phyloP scores from a whole-genome alignment of 805 yeast species.

The Myxozyma kluyveri region DNA sequence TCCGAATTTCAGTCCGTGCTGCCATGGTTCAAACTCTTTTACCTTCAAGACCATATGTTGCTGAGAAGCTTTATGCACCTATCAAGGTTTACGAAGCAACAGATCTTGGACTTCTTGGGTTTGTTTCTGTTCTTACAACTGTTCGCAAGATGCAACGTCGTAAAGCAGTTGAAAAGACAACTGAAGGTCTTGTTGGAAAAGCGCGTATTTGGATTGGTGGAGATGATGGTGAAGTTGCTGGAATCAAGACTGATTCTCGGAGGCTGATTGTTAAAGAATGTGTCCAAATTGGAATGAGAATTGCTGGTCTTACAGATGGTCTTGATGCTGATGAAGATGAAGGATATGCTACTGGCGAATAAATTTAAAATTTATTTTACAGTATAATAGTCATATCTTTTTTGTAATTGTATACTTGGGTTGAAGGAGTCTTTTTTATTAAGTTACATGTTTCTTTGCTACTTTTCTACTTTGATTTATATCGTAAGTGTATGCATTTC shows the following conservation, averaged over 20 bases:
- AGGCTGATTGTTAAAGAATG: constrained; percentile 37
- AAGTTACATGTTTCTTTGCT: not conserved
- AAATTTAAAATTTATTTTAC: not conserved
- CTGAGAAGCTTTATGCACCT: constrained; percentile 24
- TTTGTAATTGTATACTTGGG: not conserved
- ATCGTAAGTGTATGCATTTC: too few species aligned
- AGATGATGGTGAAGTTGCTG: constrained; percentile 35
- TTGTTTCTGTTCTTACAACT: constrained; percentile 34
- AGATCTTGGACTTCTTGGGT: constrained; percentile 37
- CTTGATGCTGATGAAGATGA: constrained; percentile 30
- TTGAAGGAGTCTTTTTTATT: not conserved
- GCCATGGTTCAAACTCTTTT: constrained; percentile 30
- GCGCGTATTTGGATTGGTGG: constrained; percentile 40
- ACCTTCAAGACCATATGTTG: constrained; percentile 25
- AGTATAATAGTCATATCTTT: not conserved
- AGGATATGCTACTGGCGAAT: constrained; percentile 31
- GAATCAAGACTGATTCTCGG: constrained; percentile 33
- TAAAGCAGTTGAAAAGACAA: constrained; percentile 20
- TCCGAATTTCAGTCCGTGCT: constrained; percentile 34
- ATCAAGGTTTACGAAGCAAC: constrained; percentile 19
- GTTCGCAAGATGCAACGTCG: constrained; percentile 25
- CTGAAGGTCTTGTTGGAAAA: constrained; percentile 18
- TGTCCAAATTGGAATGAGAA: constrained; percentile 34
- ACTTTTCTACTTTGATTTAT: not conserved
- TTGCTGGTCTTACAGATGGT: constrained; percentile 34